Evolutionary conservation across 257 asterid species (phyloP).

Genomic region (Solanum paucissectum): DNA sequence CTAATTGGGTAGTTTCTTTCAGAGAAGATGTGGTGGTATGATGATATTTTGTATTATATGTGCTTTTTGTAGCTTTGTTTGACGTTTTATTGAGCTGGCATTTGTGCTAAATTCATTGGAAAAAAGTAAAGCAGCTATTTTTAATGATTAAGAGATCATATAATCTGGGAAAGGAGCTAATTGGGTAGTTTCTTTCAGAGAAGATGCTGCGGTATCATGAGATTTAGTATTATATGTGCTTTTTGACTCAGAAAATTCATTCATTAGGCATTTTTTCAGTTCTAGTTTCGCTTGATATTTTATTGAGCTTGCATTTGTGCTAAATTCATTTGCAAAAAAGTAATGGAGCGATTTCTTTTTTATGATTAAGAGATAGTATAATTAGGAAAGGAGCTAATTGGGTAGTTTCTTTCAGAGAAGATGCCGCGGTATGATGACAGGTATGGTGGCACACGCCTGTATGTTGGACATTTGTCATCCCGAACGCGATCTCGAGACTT

Average conservation of each 20-base stretch:
- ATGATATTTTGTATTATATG: neutral
- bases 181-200: conserved; percentile 1
- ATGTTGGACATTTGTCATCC: conserved; percentile 47
- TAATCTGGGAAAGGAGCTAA: neutral
- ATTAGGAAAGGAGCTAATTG: neutral
- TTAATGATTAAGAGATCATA: no score
- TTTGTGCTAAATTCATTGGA: neutral
- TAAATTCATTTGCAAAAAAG: neutral
- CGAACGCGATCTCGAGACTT: conserved; percentile 51
- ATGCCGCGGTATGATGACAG: conserved; percentile 59
- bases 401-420: conserved; percentile 12
- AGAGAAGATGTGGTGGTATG: conserved; percentile 35
- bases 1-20: neutral
- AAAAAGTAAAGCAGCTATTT: neutral
- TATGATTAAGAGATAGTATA: neutral
- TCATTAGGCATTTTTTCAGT: neutral
- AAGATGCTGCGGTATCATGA: conserved; percentile 29
- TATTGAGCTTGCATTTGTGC: neutral
- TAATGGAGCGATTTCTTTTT: neutral
- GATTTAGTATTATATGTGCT: neutral
- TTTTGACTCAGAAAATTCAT: neutral
- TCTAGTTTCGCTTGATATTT: neutral
- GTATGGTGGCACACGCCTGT: conserved; percentile 37
- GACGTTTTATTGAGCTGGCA: neutral
- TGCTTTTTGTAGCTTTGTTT: neutral